Base-by-base conservation (phyloP, 2,329 filamentous ascomycete genomes). In the Talaromyces amestolkiae region DNA sequence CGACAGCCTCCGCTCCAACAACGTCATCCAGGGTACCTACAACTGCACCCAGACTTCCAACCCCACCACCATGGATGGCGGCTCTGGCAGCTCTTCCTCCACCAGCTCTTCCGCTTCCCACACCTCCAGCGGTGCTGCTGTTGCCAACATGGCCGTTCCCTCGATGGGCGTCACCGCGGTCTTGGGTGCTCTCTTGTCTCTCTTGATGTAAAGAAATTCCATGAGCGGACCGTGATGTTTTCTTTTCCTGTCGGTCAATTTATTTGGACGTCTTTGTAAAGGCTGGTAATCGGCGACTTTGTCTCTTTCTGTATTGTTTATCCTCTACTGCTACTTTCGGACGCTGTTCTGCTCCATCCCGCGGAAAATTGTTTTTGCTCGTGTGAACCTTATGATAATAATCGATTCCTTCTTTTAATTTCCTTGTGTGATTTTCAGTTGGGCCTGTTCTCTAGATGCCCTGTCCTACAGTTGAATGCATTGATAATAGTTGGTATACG, bases 11-110 rank as follows among this genome's bases (percentile, higher is more conserved):
- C 69, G 76, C 53, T 68, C 70, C 64, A 74, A 76, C 58, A 73
- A 76, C 45, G 72, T 80, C 70, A 82, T 85, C 75, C 78, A 79
- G 67, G 84, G 83, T 67, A 76, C 72, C 31, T 83, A 78, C 75
- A 77, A 73, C 35, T 86, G 84, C 75, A 70, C 76, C 41, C 73
- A 74, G 63, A 70, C 71, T 67, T 51, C 68, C 65, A 70, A 80
- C 74, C 78, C 80, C 59, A 74, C 72, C 66, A 73, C 73, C 70
- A 65, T 72, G 67, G 73, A 73, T 61, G 76, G 75, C 66, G 59
- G 53, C 60, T 63, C 64, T 51, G 64, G 64, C 53, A 66, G 64
- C 60, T 65, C 61, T 66, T 35, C 51, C 31, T 35, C 61, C 27
- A 27, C 13, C 61, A 37, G 41, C 53, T 22, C 37, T 22, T 75